These are phyloP conservation scores for Erysimum cheiri DNA, from an alignment of 441 rosid genomes.

Conservation along the genomic window DNA sequence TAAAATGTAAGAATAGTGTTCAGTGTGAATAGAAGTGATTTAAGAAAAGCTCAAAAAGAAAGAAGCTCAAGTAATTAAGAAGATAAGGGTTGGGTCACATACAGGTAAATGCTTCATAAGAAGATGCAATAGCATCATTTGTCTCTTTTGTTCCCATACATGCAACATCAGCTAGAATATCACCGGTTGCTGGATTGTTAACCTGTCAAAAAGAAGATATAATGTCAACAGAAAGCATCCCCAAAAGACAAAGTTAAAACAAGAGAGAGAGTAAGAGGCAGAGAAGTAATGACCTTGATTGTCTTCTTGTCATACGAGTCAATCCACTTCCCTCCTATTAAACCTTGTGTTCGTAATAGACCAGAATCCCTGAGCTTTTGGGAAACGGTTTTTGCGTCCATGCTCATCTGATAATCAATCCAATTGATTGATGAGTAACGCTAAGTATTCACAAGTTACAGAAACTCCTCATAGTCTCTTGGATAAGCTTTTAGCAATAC, in stretches of 20 bases:
- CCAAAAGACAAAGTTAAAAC: neutral
- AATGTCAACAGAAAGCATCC: constrained; percentile 15
- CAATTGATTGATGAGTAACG: neutral
- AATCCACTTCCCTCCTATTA: constrained; percentile 88
- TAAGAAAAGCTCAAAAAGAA: constrained; percentile 15
- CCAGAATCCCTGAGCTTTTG: constrained; percentile 59
- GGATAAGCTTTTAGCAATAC: neutral
- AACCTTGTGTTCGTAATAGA: constrained; percentile 70
- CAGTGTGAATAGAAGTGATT: constrained; percentile 7
- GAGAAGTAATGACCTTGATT: constrained; percentile 56
- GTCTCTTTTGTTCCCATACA: constrained; percentile 90
- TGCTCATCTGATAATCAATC: constrained; percentile 59
- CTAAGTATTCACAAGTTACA: neutral
- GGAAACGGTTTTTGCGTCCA: constrained; percentile 54
- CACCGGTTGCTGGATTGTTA: constrained; percentile 89
- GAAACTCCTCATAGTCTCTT: neutral
- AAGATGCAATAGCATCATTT: constrained; percentile 87
- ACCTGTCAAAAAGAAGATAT: constrained; percentile 57
- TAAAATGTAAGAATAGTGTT: constrained; percentile 13
- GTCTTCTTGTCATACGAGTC: constrained; percentile 81
- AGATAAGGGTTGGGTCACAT: constrained; percentile 39
- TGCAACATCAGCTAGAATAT: constrained; percentile 72
- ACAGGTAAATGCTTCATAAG: constrained; percentile 78
- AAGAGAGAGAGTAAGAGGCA: constrained; percentile 9
- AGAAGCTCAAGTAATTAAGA: constrained; percentile 19